phyloP scores from a whole-genome alignment of 2,329 filamentous ascomycete genomes.

The Aureobasidium sp. region DNA sequence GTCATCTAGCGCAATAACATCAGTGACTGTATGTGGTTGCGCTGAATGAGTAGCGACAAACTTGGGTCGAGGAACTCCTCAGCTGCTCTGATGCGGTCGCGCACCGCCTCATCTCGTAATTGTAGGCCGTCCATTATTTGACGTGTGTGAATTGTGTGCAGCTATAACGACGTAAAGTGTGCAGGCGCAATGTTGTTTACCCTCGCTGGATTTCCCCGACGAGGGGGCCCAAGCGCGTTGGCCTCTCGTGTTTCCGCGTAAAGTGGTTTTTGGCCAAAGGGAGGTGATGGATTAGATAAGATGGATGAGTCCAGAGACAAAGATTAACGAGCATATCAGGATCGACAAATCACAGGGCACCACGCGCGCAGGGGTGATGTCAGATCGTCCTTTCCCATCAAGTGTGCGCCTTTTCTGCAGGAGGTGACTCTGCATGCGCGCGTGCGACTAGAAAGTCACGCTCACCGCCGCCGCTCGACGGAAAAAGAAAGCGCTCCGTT shows the following conservation, averaged over 20 bases:
- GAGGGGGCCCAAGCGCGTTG: neutral
- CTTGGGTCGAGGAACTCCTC: constrained; percentile 90
- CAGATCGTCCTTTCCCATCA: neutral
- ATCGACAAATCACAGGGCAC: constrained; percentile 9
- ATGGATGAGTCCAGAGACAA: neutral
- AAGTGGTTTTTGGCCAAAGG: neutral
- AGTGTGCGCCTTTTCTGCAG: neutral
- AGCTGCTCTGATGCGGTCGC: constrained; percentile 78
- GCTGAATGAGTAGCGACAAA: constrained; percentile 35
- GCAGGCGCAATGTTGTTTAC: neutral
- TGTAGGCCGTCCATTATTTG: constrained; percentile 61
- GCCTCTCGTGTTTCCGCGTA: neutral
- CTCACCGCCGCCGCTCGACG: neutral
- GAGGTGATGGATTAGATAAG: neutral
- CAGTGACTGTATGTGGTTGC: constrained; percentile 9
- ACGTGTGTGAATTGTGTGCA: neutral
- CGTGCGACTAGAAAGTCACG: constrained; percentile 9
- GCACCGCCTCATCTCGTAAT: constrained; percentile 76
- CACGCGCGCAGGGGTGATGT: constrained; percentile 4
- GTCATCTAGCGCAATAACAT: constrained; percentile 42
- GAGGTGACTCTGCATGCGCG: neutral
- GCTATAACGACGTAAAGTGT: neutral
- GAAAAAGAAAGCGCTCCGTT: neutral
- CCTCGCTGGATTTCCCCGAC: neutral
- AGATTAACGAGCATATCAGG: neutral